These are phyloP conservation scores for Chytriomyces hyalinus DNA, from an alignment of 192 early-diverging fungal genomes.

Conservation along the genomic window DNA sequence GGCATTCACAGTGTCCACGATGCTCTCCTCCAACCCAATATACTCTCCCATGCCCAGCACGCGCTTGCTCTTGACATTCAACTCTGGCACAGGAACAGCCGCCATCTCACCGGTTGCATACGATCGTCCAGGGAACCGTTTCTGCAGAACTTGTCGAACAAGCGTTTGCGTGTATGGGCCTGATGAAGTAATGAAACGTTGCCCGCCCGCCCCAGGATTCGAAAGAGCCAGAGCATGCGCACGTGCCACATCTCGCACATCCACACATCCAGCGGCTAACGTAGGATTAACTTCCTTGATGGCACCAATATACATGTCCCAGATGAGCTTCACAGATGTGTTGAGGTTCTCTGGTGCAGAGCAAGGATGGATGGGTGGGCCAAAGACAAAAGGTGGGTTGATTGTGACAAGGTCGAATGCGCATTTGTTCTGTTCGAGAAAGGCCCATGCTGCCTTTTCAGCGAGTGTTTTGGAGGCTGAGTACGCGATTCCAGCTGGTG, in stretches of 20 bases:
- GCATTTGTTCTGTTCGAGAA: constrained; percentile 32
- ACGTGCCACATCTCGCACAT: constrained; percentile 45
- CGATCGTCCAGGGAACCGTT: constrained; percentile 11
- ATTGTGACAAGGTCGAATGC: constrained; percentile 33
- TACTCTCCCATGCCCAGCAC: constrained; percentile 34
- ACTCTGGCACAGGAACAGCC: constrained; percentile 18
- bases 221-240: constrained; percentile 38
- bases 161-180: constrained; percentile 19
- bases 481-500: constrained; percentile 26
- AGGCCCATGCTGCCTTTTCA: constrained; percentile 46
- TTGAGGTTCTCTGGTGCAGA: constrained; percentile 13
- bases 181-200: constrained; percentile 35
- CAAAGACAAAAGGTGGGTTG: constrained; percentile 43
- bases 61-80: constrained; percentile 26
- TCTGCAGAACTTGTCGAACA: constrained; percentile 14
- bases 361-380: constrained; percentile 25
- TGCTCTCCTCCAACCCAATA: constrained; percentile 15
- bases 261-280: constrained; percentile 27
- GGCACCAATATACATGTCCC: neutral
- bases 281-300: constrained; percentile 19
- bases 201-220: constrained; percentile 8
- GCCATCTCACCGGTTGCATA: constrained; percentile 6
- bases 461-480: constrained; percentile 42
- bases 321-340: constrained; percentile 26
- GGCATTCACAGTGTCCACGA: constrained; percentile 29